Base-by-base conservation (phyloP, 1,139 yeast genomes). In the Saccharomycopsis hybrid region DNA sequence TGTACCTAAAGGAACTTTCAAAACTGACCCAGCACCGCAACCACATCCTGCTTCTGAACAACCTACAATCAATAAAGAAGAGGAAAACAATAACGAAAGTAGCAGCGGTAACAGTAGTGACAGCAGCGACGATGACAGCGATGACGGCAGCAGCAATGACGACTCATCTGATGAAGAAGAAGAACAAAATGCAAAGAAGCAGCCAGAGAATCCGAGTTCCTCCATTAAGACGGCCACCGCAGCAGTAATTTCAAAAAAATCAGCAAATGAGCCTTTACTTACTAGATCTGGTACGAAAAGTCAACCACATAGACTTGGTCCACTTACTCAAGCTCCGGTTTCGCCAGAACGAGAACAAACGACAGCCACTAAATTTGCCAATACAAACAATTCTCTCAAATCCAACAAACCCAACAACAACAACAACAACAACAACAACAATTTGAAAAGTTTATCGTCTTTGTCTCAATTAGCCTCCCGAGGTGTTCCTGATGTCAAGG, bases 401-500 rank as follows among this genome's bases (percentile, higher is more conserved):
- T 7, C 25, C 11, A 9, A n/a, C 29, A 29, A 29, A 31, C 24
- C 47, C 41, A 29, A 25, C 40, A 13, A 36, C 18, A 38, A 25
- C 30, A 29, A 32, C 13, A 24, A 25, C 46, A 9, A n/a, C n/a
- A 25, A 18, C 43, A 4, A 25, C 9, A 28, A 18, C n/a, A 29
- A 41, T 4, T n/a, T 31, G 11, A 38, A 39, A 18, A 38, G 18
- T 9, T 67, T 81, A 49, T 74, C 77, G 25, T 77, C 84, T 0
- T 64, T 81, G 41, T 73, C 74, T n/a, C 84, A 80, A 54, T 66
- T 80, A 49, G 81, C 74, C 1, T 66, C 71, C 28, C 67, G 79
- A 53, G 86, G 85, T 1, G 74, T 80, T 18, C 87, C 87, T 1
- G 85, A 77, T 29, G 85, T 81, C 1, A 72, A 69, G 51, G 85